A percentile compares a stretch with the other conserved stretches of the same genome.
phyloP scores from a whole-genome alignment of 1,284 basidiomycete species.

The Psilocybe mexicana region DNA sequence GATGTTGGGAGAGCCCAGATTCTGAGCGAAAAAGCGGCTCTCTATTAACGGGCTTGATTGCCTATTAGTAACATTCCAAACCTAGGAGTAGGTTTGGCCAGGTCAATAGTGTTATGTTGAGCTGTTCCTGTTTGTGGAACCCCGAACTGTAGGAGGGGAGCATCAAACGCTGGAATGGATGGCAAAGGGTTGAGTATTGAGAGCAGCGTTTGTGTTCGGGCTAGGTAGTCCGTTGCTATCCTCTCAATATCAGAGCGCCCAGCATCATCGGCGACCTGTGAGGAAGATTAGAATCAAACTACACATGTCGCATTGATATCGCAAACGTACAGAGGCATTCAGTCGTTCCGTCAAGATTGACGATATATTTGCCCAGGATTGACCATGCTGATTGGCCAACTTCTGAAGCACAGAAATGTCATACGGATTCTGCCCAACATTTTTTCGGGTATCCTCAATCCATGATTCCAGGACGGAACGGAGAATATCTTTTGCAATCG shows the following conservation, averaged over 20 bases:
- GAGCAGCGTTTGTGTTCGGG: constrained; percentile 51
- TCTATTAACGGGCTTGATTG: constrained; percentile 17
- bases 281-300: neutral
- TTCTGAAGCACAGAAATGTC: constrained; percentile 55
- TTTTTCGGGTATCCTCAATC: constrained; percentile 27
- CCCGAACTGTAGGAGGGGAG: constrained; percentile 42
- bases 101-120: constrained; percentile 48
- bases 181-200: constrained; percentile 43
- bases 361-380: constrained; percentile 34
- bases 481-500: constrained; percentile 40
- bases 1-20: neutral
- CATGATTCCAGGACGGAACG: constrained; percentile 40
- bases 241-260: constrained; percentile 14
- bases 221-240: constrained; percentile 35
- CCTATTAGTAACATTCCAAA: constrained; percentile 49
- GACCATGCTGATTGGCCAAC: constrained; percentile 40
- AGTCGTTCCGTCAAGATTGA: constrained; percentile 21
- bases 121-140: constrained; percentile 44
- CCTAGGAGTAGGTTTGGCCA: constrained; percentile 56
- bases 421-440: constrained; percentile 23
- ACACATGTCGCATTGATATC: neutral
- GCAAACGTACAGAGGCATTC: constrained; percentile 15
- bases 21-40: neutral
- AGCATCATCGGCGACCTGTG: constrained; percentile 13
- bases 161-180: constrained; percentile 16